Conservation (phyloP, 371 early-diverging fungal species). For the Rhizomucor miehei region DNA sequence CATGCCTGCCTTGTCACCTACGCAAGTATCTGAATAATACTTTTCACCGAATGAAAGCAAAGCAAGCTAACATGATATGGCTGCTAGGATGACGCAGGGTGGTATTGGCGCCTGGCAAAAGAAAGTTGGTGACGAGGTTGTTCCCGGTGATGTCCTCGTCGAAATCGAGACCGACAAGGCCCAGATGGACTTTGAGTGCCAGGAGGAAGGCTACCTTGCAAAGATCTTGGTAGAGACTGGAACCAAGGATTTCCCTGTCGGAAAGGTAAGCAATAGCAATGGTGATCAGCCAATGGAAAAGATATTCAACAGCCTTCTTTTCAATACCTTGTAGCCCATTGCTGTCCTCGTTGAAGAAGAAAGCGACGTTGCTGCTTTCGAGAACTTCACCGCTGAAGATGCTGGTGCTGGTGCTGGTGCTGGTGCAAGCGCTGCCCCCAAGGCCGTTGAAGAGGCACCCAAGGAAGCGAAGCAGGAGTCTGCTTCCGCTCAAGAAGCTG, state of each 20-base stretch:
- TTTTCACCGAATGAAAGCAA: not conserved
- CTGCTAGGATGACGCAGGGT: constrained; percentile 87
- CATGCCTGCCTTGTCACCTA: constrained; percentile 99
- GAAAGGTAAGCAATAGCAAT: constrained; percentile 45
- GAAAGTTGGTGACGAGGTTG: constrained; percentile 89
- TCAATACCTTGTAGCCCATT: constrained; percentile 74
- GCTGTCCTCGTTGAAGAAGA: constrained; percentile 90
- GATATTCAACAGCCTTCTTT: constrained; percentile 53
- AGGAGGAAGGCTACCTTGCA: constrained; percentile 97
- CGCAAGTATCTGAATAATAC: constrained; percentile 41
- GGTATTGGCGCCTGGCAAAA: constrained; percentile 96
- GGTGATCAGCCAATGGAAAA: not conserved
- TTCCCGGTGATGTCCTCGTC: constrained; percentile 95
- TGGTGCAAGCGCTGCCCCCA: constrained; percentile 38
- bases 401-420: constrained; percentile 42
- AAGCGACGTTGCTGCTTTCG: constrained; percentile 85
- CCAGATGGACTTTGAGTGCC: constrained; percentile 99
- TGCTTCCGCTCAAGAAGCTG: constrained; percentile 19
- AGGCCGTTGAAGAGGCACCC: constrained; percentile 30
- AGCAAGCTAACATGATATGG: not conserved
- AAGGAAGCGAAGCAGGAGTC: constrained; percentile 16
- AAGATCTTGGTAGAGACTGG: constrained; percentile 87
- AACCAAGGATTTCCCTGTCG: constrained; percentile 83
- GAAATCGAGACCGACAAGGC: constrained; percentile 99
- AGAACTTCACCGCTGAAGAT: constrained; percentile 66